Evolutionary conservation across 2,329 filamentous ascomycete species (phyloP), one percentile per base, ranked within the genome.

Genomic region (Diaporthe ampelina): DNA sequence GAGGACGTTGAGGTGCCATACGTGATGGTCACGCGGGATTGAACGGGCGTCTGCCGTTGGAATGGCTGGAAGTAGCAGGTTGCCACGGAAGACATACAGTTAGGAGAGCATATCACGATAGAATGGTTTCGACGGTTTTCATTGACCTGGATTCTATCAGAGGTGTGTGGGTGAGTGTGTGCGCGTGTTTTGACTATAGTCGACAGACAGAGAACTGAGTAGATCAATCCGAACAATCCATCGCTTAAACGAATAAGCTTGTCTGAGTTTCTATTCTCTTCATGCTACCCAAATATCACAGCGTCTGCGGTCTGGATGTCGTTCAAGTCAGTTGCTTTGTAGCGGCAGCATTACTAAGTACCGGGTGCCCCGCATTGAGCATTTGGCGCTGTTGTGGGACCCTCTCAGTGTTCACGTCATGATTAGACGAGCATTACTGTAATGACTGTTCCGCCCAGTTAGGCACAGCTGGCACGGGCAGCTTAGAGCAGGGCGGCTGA

Each of bases 1-100:
- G 95, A 98, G 85, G 97, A 99, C 82, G 96, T 98, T 1, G 97
- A 99, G 85, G 94, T 98, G 78, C 97, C 97, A 5, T 98, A 98
- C 83, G 94, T 98, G 80, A 97, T 96, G 91, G 91, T 98, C 77
- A 96, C 93, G 86, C 73, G 74, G 26, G 58, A 68, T 29, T 75
- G 17, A 72, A 58, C 43, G 10, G 37, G 4, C 24, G 19, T 37
- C 24, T n/a, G 35, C 10, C 3, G 61, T 43, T 50, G 50, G 70
- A 26, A 9, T 29, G 43, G 29, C 63, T 45, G 63, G 17, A 21
- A n/a, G 58, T n/a, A 29, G 29, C n/a, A 57, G 40, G 19, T 32
- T 17, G 10, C n/a, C 17, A n/a, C 59, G 50, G 21, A 58, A n/a
- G 61, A 40, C 65, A 54, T 40, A 63, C 65, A 40, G 35, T 29